A percentile compares a stretch with the other conserved stretches of the same genome.
Evolutionary conservation across 2,329 filamentous ascomycete genomes (phyloP).

Genomic region (Colletotrichum sansevieriae): DNA sequence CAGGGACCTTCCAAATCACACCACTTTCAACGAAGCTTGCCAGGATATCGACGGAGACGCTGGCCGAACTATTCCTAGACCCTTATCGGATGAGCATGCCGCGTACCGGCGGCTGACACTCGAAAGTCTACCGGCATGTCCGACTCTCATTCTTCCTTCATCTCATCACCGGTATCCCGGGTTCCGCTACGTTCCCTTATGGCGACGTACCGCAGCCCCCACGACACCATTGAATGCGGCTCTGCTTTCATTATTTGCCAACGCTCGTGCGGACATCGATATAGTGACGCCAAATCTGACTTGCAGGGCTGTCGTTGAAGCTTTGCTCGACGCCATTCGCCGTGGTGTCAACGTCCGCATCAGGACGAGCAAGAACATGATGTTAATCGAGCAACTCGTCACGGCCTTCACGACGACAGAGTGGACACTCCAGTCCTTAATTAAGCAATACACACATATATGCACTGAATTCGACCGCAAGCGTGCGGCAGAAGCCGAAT

Average conservation of each 20-base stretch:
- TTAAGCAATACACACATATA: constrained; percentile 64
- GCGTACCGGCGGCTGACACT: constrained; percentile 36
- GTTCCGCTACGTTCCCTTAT: constrained; percentile 72
- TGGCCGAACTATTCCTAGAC: neutral
- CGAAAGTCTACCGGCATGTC: constrained; percentile 49
- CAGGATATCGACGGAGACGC: constrained; percentile 5
- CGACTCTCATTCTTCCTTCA: constrained; percentile 78
- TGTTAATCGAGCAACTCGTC: constrained; percentile 84
- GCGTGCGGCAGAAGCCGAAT: constrained; percentile 55
- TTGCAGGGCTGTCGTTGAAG: constrained; percentile 71
- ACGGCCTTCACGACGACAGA: constrained; percentile 82
- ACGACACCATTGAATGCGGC: constrained; percentile 77
- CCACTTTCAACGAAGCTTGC: constrained; percentile 3
- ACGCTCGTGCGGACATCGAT: constrained; percentile 70
- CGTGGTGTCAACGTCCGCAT: constrained; percentile 78
- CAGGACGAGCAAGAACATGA: constrained; percentile 76
- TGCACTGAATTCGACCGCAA: constrained; percentile 35
- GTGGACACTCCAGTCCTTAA: constrained; percentile 71
- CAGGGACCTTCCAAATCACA: constrained; percentile 16
- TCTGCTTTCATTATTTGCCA: constrained; percentile 70
- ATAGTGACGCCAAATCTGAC: constrained; percentile 86
- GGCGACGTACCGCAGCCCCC: constrained; percentile 63
- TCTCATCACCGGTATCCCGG: constrained; percentile 77
- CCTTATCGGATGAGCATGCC: constrained; percentile 21
- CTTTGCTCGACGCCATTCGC: constrained; percentile 70